Conservation (phyloP, 2,329 filamentous ascomycete genomes). For the Colletotrichum sp. region DNA sequence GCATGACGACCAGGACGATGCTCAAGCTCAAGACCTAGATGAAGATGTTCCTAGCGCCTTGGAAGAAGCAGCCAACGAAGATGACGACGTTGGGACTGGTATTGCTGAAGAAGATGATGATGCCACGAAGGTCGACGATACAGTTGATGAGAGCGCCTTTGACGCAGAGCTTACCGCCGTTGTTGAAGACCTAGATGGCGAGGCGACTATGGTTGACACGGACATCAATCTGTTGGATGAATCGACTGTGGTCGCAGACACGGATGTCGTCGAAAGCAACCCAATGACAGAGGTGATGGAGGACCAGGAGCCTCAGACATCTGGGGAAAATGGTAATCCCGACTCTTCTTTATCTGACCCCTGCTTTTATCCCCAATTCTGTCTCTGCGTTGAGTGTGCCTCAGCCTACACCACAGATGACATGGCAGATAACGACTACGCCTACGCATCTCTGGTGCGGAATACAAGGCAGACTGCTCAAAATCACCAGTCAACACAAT, state of each 20-base stretch:
- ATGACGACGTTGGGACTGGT: not conserved
- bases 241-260: not conserved
- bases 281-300: not conserved
- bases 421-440: slow-evolving; percentile 8
- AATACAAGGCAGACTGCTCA: not conserved
- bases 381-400: slow-evolving; percentile 9
- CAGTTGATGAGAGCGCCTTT: not conserved
- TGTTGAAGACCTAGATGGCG: not conserved
- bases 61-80: not conserved
- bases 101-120: not conserved
- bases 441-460: not conserved
- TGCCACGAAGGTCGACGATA: not conserved
- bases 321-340: slow-evolving; percentile 17
- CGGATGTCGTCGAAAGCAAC: not conserved
- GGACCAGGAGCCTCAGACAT: not conserved
- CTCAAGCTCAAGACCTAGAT: not conserved
- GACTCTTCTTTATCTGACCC: not conserved
- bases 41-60: not conserved
- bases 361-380: slow-evolving; percentile 15
- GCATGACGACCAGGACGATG: slow-evolving; percentile 4
- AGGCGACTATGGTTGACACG: slow-evolving; percentile 8
- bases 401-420: not conserved
- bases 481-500: not conserved
- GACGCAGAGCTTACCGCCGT: not conserved
- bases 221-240: not conserved